A percentile compares a stretch with the other conserved stretches of the same genome.
phyloP scores from a whole-genome alignment of 1,139 yeast species.

The Kodamaea ohmeri region DNA sequence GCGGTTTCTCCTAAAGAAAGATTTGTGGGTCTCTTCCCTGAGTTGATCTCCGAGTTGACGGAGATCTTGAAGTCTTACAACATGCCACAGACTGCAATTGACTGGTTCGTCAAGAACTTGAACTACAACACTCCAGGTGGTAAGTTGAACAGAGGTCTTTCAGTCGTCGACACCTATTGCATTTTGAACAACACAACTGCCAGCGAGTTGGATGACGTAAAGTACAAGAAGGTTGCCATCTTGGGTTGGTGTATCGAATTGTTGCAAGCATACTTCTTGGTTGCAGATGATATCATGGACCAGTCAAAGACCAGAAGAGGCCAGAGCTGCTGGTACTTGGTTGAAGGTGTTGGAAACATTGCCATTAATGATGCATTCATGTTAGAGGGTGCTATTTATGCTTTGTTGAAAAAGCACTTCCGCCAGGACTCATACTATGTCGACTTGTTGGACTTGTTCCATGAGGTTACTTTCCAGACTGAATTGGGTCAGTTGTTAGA shows the following conservation, averaged over 20 bases:
- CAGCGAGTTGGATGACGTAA: slow-evolving; percentile 57
- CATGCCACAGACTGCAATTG: slow-evolving; percentile 82
- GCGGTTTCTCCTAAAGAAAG: slow-evolving; percentile 45
- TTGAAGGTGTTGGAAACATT: slow-evolving; percentile 77
- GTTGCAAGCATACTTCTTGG: slow-evolving; percentile 93
- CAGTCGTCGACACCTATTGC: slow-evolving; percentile 90
- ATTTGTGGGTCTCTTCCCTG: slow-evolving; percentile 74
- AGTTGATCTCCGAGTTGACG: slow-evolving; percentile 68
- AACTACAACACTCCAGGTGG: slow-evolving; percentile 95
- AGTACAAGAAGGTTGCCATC: slow-evolving; percentile 81
- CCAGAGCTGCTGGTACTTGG: slow-evolving; percentile 96
- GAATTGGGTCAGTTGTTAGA: slow-evolving; percentile 96
- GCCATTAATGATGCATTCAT: slow-evolving; percentile 97
- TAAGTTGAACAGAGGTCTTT: slow-evolving; percentile 91
- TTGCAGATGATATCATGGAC: slow-evolving; percentile 99
- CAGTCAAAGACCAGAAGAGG: slow-evolving; percentile 96
- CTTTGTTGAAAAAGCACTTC: slow-evolving; percentile 86
- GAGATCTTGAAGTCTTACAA: slow-evolving; percentile 64
- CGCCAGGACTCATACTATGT: slow-evolving; percentile 78
- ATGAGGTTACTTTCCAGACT: slow-evolving; percentile 93
- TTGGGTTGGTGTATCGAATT: slow-evolving; percentile 97
- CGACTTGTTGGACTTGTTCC: slow-evolving; percentile 88
- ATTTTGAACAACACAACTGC: slow-evolving; percentile 65
- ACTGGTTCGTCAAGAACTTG: slow-evolving; percentile 76
- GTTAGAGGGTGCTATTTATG: slow-evolving; percentile 93